Conservation (phyloP, 1,284 basidiomycete species). For the Cutaneotrichosporon sp. region DNA sequence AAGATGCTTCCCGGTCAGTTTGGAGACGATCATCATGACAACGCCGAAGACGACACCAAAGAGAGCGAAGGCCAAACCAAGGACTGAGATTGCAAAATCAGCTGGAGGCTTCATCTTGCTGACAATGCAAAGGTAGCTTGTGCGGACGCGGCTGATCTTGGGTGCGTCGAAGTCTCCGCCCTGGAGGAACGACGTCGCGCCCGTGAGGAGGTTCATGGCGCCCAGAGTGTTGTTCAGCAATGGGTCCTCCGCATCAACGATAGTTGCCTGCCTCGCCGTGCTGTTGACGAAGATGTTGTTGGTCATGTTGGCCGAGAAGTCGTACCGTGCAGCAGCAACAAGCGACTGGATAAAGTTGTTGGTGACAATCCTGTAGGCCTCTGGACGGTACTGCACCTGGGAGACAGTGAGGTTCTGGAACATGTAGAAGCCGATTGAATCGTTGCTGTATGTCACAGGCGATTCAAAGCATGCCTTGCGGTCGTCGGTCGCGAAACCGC, state of each 20-base stretch:
- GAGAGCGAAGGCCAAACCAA: constrained; percentile 17
- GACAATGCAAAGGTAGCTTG: constrained; percentile 17
- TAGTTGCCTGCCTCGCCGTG: constrained; percentile 3
- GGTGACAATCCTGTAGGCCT: constrained; percentile 10
- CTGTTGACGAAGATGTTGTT: constrained; percentile 17
- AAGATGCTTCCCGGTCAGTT: constrained; percentile 10
- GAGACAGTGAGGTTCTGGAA: constrained; percentile 15
- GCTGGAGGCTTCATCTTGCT: constrained; percentile 17
- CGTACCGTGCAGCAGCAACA: constrained; percentile 19
- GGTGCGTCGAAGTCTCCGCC: constrained; percentile 3
- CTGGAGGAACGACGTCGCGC: constrained; percentile 11
- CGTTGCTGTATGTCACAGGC: constrained; percentile 6
- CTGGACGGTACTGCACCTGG: not conserved
- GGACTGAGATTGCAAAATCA: constrained; percentile 13
- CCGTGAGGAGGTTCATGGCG: constrained; percentile 7
- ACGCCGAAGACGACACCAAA: constrained; percentile 17
- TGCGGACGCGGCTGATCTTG: constrained; percentile 13
- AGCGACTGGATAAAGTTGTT: constrained; percentile 18
- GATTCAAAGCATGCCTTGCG: constrained; percentile 12
- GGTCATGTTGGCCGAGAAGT: constrained; percentile 20
- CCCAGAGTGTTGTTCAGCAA: constrained; percentile 8
- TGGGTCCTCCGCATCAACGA: constrained; percentile 1
- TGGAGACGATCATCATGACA: constrained; percentile 9
- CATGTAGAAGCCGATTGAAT: constrained; percentile 14
- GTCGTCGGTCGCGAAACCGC: constrained; percentile 11